Base-by-base conservation (phyloP, 2,329 filamentous ascomycete species). In the Paecilomyces sp. region DNA sequence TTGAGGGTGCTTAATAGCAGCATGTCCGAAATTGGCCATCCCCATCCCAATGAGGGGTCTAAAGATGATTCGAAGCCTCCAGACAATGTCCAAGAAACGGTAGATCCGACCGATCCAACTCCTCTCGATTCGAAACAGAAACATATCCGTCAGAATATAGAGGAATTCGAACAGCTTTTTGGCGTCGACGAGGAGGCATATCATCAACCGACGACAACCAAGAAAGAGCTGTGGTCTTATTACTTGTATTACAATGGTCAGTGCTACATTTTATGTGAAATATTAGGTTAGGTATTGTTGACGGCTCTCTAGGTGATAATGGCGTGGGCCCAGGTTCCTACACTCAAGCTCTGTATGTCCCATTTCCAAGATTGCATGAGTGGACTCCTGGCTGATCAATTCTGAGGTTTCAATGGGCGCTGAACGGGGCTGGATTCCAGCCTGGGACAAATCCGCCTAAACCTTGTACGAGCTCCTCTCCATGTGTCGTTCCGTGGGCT, bases 241-340 rank as follows among this genome's bases (percentile, higher is more conserved):
- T 78, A 78, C 60, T 71, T 77, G 12, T 78, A 78, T 60, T 78
- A 76, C 60, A 77, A 77, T 58, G 76, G 76, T 66, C 61, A 53
- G 41, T 24, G 9, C 30, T 22, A 34, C 30, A 31, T 30, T 11
- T 11, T 2, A 28, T 24, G 47, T 11, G 9, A 9, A 15, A 5
- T 22, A 47, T 18, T 6, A 9, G n/a, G 13, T 15, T 13, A 2
- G 54, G 12, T 22, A 55, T 47, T 11, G 9, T 47, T 62, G n/a
- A 56, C 41, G 50, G 24, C 53, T 57, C 18, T 33, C 33, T 25
- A 73, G 71, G 71, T n/a, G 72, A 78, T 57, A 78, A 77, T 64
- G 76, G 76, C 3, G 75, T 78, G 34, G 76, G 76, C 3, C 75
- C 75, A 1, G 70, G 70, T 30, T 75, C 74, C 3, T 77, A 77